Percentiles rank a stretch among this genome's conserved stretches.
phyloP scores from a whole-genome alignment of 768 basidiomycete genomes.

The Boletus reticulatus region DNA sequence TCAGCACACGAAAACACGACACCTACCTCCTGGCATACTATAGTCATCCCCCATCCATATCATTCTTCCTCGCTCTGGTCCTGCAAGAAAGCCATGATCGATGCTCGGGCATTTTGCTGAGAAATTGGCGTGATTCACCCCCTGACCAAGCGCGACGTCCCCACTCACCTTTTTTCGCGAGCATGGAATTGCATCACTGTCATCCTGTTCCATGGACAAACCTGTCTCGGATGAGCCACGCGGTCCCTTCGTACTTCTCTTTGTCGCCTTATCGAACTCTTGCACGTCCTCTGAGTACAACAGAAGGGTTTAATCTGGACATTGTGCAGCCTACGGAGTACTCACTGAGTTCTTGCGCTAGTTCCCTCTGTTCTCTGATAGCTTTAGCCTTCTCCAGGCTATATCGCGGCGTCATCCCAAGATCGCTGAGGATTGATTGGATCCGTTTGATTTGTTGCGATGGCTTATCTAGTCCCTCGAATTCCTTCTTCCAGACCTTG shows the following conservation, averaged over 20 bases:
- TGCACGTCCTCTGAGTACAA: slow-evolving; percentile 64
- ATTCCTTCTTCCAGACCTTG: slow-evolving; percentile 74
- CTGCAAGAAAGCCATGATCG: slow-evolving; percentile 68
- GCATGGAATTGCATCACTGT: slow-evolving; percentile 32
- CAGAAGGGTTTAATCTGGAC: not conserved
- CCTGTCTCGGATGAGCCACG: slow-evolving; percentile 15
- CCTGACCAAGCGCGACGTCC: not conserved
- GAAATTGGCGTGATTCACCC: not conserved
- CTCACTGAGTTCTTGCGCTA: slow-evolving; percentile 76
- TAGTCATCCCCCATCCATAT: not conserved
- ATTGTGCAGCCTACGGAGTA: slow-evolving; percentile 1
- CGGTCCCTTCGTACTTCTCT: slow-evolving; percentile 26
- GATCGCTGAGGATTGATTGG: slow-evolving; percentile 58
- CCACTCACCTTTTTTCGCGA: slow-evolving; percentile 43
- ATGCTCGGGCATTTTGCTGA: slow-evolving; percentile 48
- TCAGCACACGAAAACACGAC: not conserved
- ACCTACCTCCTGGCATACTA: not conserved
- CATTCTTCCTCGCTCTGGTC: slow-evolving; percentile 65
- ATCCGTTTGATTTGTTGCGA: slow-evolving; percentile 65
- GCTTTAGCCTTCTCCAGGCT: slow-evolving; percentile 79
- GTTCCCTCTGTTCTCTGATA: slow-evolving; percentile 70
- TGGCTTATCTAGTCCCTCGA: slow-evolving; percentile 54
- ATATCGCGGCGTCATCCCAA: slow-evolving; percentile 79
- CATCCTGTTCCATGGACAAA: slow-evolving; percentile 32
- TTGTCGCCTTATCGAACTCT: slow-evolving; percentile 56